Percentiles rank a stretch among this genome's conserved stretches.
Conservation (phyloP, 1,284 basidiomycete genomes). For the Ustilago vetiveriae region DNA sequence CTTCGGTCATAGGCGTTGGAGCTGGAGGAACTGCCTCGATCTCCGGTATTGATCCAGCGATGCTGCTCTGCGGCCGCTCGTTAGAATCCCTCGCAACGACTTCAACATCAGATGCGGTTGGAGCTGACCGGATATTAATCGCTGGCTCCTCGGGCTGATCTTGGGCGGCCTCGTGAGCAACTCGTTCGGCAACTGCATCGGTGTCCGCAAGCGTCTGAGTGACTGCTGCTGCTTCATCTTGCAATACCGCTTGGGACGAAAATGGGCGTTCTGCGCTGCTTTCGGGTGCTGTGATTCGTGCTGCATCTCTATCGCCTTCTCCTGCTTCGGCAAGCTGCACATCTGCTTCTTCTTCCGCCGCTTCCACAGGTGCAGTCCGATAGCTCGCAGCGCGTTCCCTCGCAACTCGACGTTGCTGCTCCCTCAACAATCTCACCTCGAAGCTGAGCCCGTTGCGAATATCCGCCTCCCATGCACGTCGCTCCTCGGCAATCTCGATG, state of each 20-base stretch:
- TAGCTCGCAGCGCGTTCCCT: slow-evolving; percentile 27
- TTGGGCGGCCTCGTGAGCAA: background rate
- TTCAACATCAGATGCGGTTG: too few species aligned
- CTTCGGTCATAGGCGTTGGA: too few species aligned
- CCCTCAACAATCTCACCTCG: slow-evolving; percentile 35
- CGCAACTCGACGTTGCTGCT: slow-evolving; percentile 45
- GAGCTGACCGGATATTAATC: too few species aligned
- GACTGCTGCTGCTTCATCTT: too few species aligned
- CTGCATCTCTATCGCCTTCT: background rate
- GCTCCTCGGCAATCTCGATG: slow-evolving; percentile 30
- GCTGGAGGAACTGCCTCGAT: background rate
- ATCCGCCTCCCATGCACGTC: slow-evolving; percentile 48
- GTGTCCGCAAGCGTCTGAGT: too few species aligned
- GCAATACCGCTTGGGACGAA: too few species aligned
- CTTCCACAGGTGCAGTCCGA: background rate
- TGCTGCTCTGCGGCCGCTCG: too few species aligned
- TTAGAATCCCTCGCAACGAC: too few species aligned
- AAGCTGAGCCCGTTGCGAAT: slow-evolving; percentile 37
- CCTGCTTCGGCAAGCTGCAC: background rate
- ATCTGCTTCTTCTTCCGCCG: too few species aligned
- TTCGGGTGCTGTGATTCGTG: background rate
- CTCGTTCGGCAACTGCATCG: background rate
- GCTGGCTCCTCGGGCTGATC: too few species aligned
- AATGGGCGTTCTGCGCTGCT: background rate
- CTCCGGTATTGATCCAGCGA: too few species aligned